Percentiles rank a stretch among this genome's conserved stretches.
These are phyloP conservation scores for Podochytrium sp. DNA, from an alignment of 192 early-diverging fungal species.

Conservation along the genomic window DNA sequence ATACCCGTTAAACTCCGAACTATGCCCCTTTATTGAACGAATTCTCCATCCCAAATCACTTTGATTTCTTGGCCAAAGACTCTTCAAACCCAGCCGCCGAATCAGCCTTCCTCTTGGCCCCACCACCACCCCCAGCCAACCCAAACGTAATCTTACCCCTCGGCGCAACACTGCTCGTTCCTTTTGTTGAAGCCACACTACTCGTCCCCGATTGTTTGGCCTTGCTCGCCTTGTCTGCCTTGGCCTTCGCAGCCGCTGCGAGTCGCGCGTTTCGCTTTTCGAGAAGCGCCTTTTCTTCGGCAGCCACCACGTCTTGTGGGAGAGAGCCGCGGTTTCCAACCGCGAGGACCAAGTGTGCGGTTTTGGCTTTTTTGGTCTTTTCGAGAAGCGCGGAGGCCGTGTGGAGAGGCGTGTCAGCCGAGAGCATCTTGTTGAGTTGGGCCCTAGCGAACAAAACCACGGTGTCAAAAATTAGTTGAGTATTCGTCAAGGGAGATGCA, in stretches of 20 bases:
- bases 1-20: no score
- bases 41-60: background rate
- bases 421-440: constrained; percentile 73
- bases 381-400: constrained; percentile 74
- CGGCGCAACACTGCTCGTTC: background rate
- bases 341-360: constrained; percentile 81
- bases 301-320: constrained; percentile 11
- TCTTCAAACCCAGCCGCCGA: background rate
- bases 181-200: background rate
- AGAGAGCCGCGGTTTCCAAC: constrained; percentile 71
- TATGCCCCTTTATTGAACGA: background rate
- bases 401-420: constrained; percentile 76
- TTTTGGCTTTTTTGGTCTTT: constrained; percentile 67
- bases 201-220: background rate
- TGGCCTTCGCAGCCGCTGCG: constrained; percentile 18
- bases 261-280: constrained; percentile 12
- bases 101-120: constrained; percentile 19
- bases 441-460: constrained; percentile 28
- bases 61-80: background rate
- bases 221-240: background rate
- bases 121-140: constrained; percentile 18
- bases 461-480: background rate
- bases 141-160: constrained; percentile 17
- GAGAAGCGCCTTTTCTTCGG: constrained; percentile 23
- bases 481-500: no score